Evolutionary conservation across 495 filamentous ascomycete species (phyloP).

Genomic region (Penicillium silybi): DNA sequence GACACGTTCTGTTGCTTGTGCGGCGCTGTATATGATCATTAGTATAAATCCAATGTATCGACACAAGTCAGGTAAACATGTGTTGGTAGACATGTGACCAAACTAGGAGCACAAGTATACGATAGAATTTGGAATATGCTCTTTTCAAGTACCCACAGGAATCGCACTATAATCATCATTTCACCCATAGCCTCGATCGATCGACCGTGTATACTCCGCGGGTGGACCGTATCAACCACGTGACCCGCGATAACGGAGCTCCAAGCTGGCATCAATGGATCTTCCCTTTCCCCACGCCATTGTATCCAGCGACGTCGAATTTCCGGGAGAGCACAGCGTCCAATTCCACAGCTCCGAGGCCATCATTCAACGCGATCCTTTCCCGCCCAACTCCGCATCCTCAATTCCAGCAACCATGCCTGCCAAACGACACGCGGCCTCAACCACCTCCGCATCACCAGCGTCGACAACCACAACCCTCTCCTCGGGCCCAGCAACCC

Average conservation of each 20-base stretch:
- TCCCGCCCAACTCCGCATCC: not conserved
- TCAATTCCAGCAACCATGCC: constrained; percentile 36
- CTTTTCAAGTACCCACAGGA: too few relatives aligned
- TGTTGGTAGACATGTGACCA: too few relatives aligned
- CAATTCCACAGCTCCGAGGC: not conserved
- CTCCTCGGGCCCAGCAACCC: constrained; percentile 42
- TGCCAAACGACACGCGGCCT: constrained; percentile 46
- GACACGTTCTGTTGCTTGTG: not conserved
- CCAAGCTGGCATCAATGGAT: constrained; percentile 30
- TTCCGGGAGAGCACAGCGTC: constrained; percentile 4
- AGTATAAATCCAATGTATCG: not conserved
- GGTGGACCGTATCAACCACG: constrained; percentile 18
- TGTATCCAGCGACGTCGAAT: constrained; percentile 8
- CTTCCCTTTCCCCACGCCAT: constrained; percentile 21
- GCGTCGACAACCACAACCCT: constrained; percentile 33
- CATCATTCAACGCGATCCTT: not conserved
- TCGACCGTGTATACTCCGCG: not conserved
- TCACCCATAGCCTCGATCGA: not conserved
- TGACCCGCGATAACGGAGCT: constrained; percentile 31
- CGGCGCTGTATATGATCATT: not conserved
- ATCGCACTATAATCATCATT: not conserved
- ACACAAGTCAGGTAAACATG: too few relatives aligned
- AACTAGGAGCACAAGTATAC: too few relatives aligned
- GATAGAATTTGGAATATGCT: too few relatives aligned
- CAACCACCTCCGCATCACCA: constrained; percentile 32